Base-by-base conservation (phyloP, 177 flowering plant genomes). In the Vitis hybrid region DNA sequence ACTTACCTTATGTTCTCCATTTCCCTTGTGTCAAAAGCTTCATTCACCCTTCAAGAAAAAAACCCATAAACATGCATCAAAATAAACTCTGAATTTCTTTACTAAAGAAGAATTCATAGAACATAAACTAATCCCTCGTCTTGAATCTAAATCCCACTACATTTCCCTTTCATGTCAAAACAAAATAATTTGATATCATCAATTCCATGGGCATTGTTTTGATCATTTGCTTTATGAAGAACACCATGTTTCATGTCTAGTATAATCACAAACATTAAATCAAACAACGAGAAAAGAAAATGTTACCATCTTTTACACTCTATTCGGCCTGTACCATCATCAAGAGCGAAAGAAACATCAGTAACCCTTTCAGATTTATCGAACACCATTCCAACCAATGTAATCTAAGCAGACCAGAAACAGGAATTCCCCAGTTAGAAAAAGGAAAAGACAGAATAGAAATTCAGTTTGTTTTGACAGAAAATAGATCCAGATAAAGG, bases 291-390 rank as follows among this genome's bases (percentile, higher is more conserved):
- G 38, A 18, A 61, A 11, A 15, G 2, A 19, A 54, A 6, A 44
- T 7, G 50, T 51, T 85, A 89, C 92, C 94, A 89, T 88, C 89
- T 85, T 59, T 71, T 77, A 67, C 91, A 86, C 10, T 61, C 72
- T 47, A 88, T 75, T 51, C 79, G 73, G 15, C 92, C 92, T 1
- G 94, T 89, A 67, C 94, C 94, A 77, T 89, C 94, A 64, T 89
- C 94, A 1, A 89, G 59, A 61, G 65, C 54, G 72, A 89, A 89
- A 28, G 76, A 55, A 28, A 85, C 86, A 79, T 89, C 92, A 20
- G 90, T 86, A 12, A 71, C 77, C 69, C 84, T 83, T 53, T 66
- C 87, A 18, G 70, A 66, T 71, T 80, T 89, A 9, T 81, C 74
- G 64, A 11, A 78, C 14, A 85, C 76, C 84, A 85, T 77, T 24